Conservation (phyloP, 805 yeast genomes). For the Candida hungchunana region DNA sequence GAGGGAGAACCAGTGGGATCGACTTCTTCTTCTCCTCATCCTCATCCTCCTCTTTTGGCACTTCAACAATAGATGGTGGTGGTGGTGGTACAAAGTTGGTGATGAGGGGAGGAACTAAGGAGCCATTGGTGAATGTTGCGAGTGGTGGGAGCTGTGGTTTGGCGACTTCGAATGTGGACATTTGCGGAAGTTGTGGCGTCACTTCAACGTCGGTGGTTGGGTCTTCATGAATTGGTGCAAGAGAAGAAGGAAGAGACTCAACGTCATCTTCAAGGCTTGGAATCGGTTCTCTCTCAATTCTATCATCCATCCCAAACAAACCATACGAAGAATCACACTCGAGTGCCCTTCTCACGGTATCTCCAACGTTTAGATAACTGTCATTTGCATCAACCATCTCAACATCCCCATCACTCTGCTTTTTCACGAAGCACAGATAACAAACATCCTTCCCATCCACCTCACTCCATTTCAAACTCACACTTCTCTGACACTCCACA, state of each 20-base stretch:
- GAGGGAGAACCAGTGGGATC: neutral
- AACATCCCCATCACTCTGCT: neutral
- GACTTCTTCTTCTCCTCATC: constrained; percentile 11
- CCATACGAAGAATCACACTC: constrained; percentile 4
- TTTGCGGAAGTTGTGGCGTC: no score
- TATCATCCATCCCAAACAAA: constrained; percentile 3
- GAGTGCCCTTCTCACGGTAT: constrained; percentile 3
- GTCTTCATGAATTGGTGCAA: no score
- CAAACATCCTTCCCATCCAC: neutral
- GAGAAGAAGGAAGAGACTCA: no score
- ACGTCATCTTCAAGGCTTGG: neutral
- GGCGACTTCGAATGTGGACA: no score
- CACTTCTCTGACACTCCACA: neutral
- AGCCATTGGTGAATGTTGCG: constrained; percentile 10
- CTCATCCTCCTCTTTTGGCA: neutral
- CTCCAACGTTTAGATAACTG: neutral
- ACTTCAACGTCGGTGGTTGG: no score
- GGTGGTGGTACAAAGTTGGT: constrained; percentile 1
- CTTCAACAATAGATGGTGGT: neutral
- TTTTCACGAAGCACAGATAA: neutral
- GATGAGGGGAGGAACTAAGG: neutral
- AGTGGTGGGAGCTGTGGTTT: constrained; percentile 8
- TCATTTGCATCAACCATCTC: constrained; percentile 4
- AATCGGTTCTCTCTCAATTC: constrained; percentile 1
- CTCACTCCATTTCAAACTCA: neutral